phyloP scores from a whole-genome alignment of 2,329 filamentous ascomycete species.

The Fonsecaea multimorphosa region DNA sequence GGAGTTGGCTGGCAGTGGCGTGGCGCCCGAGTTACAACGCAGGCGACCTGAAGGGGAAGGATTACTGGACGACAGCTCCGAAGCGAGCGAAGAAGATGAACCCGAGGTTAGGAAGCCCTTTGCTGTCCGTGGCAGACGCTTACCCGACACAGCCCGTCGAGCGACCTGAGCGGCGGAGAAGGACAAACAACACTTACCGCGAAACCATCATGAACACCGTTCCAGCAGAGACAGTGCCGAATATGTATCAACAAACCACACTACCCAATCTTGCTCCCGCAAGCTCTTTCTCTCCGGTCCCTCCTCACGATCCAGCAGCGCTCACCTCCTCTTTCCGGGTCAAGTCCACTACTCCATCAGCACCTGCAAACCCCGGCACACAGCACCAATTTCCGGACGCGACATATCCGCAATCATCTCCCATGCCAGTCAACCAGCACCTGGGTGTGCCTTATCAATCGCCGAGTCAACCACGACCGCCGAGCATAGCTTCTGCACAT shows the following conservation, averaged over 20 bases:
- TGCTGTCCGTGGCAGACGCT: constrained; percentile 33
- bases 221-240: constrained; percentile 20
- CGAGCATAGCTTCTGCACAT: constrained; percentile 16
- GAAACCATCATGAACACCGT: constrained; percentile 38
- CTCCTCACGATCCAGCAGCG: constrained; percentile 31
- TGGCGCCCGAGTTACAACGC: constrained; percentile 26
- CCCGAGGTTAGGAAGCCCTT: constrained; percentile 39
- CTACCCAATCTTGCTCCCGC: constrained; percentile 38
- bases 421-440: constrained; percentile 29
- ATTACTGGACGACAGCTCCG: constrained; percentile 39
- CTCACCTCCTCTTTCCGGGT: constrained; percentile 35
- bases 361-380: constrained; percentile 7
- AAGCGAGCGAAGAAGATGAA: constrained; percentile 40
- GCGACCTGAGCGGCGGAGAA: constrained; percentile 53
- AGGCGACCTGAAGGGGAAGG: constrained; percentile 37
- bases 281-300: constrained; percentile 34
- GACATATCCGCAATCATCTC: constrained; percentile 33
- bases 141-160: constrained; percentile 51
- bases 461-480: constrained; percentile 16
- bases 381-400: constrained; percentile 19
- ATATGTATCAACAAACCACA: constrained; percentile 33
- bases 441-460: constrained; percentile 19
- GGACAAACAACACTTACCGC: constrained; percentile 38
- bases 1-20: constrained; percentile 53
- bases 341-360: constrained; percentile 29